Percentiles rank a stretch among this genome's conserved stretches.
Conservation (phyloP, 2,329 filamentous ascomycete genomes). For the Xylaria polymorpha region DNA sequence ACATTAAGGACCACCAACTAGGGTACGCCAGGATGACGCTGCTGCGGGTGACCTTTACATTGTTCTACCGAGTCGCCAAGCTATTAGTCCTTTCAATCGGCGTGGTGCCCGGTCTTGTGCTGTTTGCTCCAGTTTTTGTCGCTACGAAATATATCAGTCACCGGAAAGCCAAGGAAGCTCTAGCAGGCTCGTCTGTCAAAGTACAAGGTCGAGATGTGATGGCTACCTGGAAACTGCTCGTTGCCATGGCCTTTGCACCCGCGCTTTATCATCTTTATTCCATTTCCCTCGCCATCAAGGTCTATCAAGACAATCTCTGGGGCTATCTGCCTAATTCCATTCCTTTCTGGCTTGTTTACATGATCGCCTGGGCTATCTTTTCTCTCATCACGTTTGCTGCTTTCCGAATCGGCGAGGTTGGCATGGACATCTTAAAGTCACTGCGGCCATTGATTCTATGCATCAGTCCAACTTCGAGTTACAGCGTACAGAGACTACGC, state of each 20-base stretch:
- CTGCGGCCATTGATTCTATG: conserved; percentile 87
- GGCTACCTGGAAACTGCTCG: conserved; percentile 92
- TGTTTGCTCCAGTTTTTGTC: conserved; percentile 91
- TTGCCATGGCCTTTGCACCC: conserved; percentile 85
- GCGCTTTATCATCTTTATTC: conserved; percentile 86
- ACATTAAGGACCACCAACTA: conserved; percentile 93
- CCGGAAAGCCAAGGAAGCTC: conserved; percentile 83
- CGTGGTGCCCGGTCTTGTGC: conserved; percentile 84
- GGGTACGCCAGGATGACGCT: conserved; percentile 89
- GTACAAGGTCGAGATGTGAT: conserved; percentile 89
- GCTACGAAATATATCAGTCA: conserved; percentile 84
- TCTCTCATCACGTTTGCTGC: conserved; percentile 91
- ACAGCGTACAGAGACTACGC: conserved; percentile 83
- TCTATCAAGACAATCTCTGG: conserved; percentile 82
- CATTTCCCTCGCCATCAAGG: conserved; percentile 77
- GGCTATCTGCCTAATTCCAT: conserved; percentile 85
- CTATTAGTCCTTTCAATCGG: conserved; percentile 80
- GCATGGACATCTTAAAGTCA: conserved; percentile 98
- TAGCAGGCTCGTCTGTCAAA: conserved; percentile 89
- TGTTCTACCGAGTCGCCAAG: conserved; percentile 84
- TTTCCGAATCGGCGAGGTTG: conserved; percentile 94
- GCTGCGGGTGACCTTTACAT: conserved; percentile 76
- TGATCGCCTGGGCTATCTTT: conserved; percentile 83
- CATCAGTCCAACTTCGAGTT: conserved; percentile 84
- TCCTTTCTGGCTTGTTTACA: conserved; percentile 80